A percentile compares a stretch with the other conserved stretches of the same genome.
phyloP scores from a whole-genome alignment of 768 basidiomycete species.

The Xerocomellus amylosporus region DNA sequence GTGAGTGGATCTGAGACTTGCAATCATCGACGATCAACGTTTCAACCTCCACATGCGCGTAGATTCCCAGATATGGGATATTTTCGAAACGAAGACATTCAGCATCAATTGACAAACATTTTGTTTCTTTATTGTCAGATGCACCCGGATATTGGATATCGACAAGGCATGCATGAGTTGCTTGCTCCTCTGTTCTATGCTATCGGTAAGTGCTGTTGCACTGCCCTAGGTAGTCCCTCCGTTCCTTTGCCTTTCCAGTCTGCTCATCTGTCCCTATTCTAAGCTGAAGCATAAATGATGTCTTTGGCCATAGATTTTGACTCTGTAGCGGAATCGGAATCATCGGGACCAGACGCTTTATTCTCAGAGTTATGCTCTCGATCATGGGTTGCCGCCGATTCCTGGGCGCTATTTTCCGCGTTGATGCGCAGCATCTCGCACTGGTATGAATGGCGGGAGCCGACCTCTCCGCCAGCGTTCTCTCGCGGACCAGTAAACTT shows the following conservation, averaged over 20 bases:
- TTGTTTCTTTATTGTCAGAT: constrained; percentile 80
- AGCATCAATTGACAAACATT: constrained; percentile 78
- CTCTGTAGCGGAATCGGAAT: constrained; percentile 46
- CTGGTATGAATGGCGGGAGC: constrained; percentile 77
- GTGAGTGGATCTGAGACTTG: constrained; percentile 44
- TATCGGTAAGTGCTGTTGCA: constrained; percentile 24
- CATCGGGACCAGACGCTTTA: constrained; percentile 33
- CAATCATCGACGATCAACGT: constrained; percentile 2
- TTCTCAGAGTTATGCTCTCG: constrained; percentile 63
- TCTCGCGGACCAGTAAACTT: constrained; percentile 43
- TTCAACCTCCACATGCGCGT: constrained; percentile 3
- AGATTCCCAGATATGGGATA: constrained; percentile 97
- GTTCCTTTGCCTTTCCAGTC: constrained; percentile 9
- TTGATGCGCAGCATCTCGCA: constrained; percentile 77
- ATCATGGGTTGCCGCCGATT: constrained; percentile 77
- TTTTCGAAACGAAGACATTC: constrained; percentile 75
- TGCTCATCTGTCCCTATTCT: constrained; percentile 14
- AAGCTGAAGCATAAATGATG: constrained; percentile 28
- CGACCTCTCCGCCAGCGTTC: constrained; percentile 27
- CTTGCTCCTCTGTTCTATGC: constrained; percentile 85
- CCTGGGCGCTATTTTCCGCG: constrained; percentile 76
- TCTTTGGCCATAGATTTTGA: constrained; percentile 64
- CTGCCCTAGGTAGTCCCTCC: constrained; percentile 1
- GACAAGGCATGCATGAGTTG: constrained; percentile 99
- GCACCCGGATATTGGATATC: constrained; percentile 84